phyloP scores from a whole-genome alignment of 2,329 filamentous ascomycete genomes.

The Zasmidium citrigriseum region DNA sequence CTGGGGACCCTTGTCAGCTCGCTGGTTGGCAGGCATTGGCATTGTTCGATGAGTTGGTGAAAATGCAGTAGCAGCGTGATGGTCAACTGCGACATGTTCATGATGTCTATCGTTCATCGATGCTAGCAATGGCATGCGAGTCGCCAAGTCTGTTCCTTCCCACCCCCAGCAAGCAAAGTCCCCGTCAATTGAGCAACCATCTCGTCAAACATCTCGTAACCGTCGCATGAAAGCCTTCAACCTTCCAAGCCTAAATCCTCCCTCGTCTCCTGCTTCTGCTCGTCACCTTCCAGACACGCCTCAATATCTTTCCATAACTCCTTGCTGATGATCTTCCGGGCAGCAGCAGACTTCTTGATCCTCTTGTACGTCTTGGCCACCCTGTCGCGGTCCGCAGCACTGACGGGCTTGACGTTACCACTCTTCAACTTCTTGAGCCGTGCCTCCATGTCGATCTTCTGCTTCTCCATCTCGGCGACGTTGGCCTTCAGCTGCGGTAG shows the following conservation, averaged over 20 bases:
- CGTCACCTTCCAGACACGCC: conserved; percentile 46
- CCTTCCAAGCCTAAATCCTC: conserved; percentile 10
- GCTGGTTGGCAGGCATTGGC: no score
- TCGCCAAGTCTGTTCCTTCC: no score
- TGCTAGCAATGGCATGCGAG: no score
- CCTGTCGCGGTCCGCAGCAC: conserved; percentile 48
- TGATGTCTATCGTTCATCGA: no score
- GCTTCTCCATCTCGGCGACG: conserved; percentile 46
- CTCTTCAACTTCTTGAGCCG: conserved; percentile 45
- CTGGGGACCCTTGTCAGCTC: no score
- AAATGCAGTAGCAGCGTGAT: no score
- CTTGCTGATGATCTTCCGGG: conserved; percentile 50
- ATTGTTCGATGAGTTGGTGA: no score
- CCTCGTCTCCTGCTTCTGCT: conserved; percentile 32
- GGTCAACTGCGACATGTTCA: no score
- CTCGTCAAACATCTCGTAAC: background rate
- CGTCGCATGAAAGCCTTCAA: background rate
- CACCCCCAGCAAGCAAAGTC: conserved; percentile 2
- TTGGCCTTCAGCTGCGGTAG: conserved; percentile 51
- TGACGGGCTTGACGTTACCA: conserved; percentile 48
- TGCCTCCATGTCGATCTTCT: conserved; percentile 44
- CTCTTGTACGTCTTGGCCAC: conserved; percentile 50
- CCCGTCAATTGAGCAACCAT: background rate
- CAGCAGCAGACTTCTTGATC: conserved; percentile 41
- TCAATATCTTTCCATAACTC: conserved; percentile 55